Evolutionary conservation across 768 basidiomycete species (phyloP), one percentile per base, ranked within the genome.

Genomic region (Boletus sp.): DNA sequence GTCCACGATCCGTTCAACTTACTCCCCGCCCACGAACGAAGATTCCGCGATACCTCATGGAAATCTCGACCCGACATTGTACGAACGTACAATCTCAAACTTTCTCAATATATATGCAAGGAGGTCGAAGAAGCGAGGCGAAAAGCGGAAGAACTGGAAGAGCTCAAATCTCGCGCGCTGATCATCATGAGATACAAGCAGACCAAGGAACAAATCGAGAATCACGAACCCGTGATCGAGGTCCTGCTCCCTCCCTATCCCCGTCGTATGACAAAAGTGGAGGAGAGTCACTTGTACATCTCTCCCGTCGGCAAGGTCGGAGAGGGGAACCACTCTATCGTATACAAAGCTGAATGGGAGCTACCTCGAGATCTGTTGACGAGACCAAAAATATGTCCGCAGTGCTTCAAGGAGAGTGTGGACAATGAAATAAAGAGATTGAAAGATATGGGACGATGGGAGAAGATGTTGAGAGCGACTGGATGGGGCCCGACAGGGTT

Each of bases 271-370:
- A 67, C 40, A 36, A 66, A 17, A 41, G 67, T 63, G 5, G 69
- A 69, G 18, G 79, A 77, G 51, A 79, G 77, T 1, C 82, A 85
- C 64, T 70, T 85, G 17, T 81, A 83, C 54, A 56, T 86, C 50
- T 75, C 76, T 2, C 74, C 77, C 0, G 40, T 40, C 0, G 62
- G 74, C 35, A 61, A 41, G 32, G 57, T 76, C 8, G 85, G 83
- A 5, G 0, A 15, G 0, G 84, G 86, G 0, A 61, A 82, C 62
- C 85, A 87, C 62, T 86, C 85, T 0, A 45, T 68, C 36, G 81
- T 83, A 0, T 80, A 81, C 61, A 64, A 72, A 41, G 82, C 77
- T 5, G 79, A 82, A 51, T 79, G 78, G 73, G 81, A 82, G 41
- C 62, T 86, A 1, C 83, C 84, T 2, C 75, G 77, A 1, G 67